Conservation (phyloP, 495 filamentous ascomycete species). For the Arthonia radiata region DNA sequence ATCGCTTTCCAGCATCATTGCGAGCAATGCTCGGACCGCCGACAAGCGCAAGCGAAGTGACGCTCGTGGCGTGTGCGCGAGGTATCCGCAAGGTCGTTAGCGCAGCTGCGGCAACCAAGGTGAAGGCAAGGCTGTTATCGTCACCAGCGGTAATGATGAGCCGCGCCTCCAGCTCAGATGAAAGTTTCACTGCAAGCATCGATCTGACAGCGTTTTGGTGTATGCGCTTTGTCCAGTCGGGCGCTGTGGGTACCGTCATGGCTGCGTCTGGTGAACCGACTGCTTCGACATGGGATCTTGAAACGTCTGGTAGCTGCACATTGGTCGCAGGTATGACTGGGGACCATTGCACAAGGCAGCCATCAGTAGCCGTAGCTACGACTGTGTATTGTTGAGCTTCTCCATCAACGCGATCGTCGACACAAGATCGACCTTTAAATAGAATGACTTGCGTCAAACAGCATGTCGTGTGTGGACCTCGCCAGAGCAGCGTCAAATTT, state of each 20-base stretch:
- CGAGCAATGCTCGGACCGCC: conserved; percentile 2
- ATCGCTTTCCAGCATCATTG: conserved; percentile 3
- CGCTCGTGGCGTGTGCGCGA: conserved; percentile 55
- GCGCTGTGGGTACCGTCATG: too few relatives aligned
- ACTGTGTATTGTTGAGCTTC: too few relatives aligned
- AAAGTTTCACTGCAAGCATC: conserved; percentile 18
- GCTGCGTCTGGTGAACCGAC: too few relatives aligned
- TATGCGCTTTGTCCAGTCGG: too few relatives aligned
- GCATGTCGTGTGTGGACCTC: conserved; percentile 44
- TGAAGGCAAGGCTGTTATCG: conserved; percentile 49
- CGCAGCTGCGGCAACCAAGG: conserved; percentile 15
- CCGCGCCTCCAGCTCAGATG: too few relatives aligned
- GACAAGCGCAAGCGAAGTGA: conserved; percentile 39
- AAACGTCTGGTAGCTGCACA: too few relatives aligned
- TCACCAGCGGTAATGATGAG: conserved; percentile 58
- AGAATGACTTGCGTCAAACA: conserved; percentile 60
- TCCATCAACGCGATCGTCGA: too few relatives aligned
- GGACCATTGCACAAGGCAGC: too few relatives aligned
- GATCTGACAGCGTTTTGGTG: conserved; percentile 60
- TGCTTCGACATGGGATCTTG: too few relatives aligned
- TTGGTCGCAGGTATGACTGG: too few relatives aligned
- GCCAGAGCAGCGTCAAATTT: conserved; percentile 28
- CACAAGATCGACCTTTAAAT: too few relatives aligned
- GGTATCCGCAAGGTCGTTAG: conserved; percentile 28
- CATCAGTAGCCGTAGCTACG: too few relatives aligned